Evolutionary conservation across 495 filamentous ascomycete species (phyloP), one percentile per base, ranked within the genome.

Genomic region (Penicillium egyptiacum): DNA sequence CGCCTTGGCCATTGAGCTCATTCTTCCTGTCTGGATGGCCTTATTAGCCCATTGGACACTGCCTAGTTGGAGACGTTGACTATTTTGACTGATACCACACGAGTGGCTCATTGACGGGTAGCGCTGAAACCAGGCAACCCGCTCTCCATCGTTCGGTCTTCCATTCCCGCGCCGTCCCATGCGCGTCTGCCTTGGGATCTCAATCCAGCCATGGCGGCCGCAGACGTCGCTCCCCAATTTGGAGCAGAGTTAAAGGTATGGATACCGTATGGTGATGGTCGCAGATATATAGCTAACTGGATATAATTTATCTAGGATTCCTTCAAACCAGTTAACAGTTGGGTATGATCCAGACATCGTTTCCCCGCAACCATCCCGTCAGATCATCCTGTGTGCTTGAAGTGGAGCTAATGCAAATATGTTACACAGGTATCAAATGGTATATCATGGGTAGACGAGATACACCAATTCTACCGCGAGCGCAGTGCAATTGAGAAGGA

Each of bases 391-490:
- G 47, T 59, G 54, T 53, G 39, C 45, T 33, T 39, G 31, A 28
- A 39, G 57, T 60, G 64, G 53, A 58, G 67, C 66, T 65, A 73
- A 70, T 67, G 59, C 70, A 59, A 44, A 42, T n/a, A 45, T 30
- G 47, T 59, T 56, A 46, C 53, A 58, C 65, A 85, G 83, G 89
- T 96, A 40, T 80, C 84, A 53, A 86, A 88, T 67, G 92, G 92
- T 55, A 95, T 98, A 67, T 76, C 84, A 48, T 98, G 92, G 92
- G 85, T 99, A 46, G 94, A 97, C 64, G 94, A 99, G 66, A 89
- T 97, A 62, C 90, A 98, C 74, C 86, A 88, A 67, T 99, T 97
- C 76, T 99, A 97, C 78, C 87, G 94, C 31, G 94, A 99, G 72
- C 83, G 95, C 51, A 91, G 90, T 61, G 84, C 69, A 17, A 96